Conservation (phyloP, 768 basidiomycete species). For the Coprinopsis marcescibilis region DNA sequence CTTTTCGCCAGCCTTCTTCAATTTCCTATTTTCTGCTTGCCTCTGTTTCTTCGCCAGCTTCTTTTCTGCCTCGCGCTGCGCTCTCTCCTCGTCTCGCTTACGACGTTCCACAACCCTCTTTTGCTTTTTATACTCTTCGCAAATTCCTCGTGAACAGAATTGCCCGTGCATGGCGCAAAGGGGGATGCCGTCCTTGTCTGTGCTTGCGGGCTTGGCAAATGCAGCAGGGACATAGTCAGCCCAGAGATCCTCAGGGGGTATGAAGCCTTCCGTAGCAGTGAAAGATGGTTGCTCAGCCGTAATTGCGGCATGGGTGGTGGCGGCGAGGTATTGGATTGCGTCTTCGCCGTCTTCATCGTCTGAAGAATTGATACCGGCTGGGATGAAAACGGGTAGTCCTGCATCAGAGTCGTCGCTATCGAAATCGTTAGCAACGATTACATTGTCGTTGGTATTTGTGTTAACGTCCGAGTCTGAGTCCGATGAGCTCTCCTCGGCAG, state of each 20-base stretch:
- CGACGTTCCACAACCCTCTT: background rate
- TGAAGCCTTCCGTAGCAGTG: background rate
- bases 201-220: background rate
- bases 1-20: background rate
- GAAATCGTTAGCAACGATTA: background rate
- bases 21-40: background rate
- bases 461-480: too few relatives aligned
- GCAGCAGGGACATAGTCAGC: background rate
- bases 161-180: background rate
- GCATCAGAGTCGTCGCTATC: background rate
- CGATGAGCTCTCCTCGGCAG: too few relatives aligned
- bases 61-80: background rate
- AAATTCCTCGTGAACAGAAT: constrained; percentile 5
- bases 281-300: too few relatives aligned
- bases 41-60: background rate
- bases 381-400: background rate
- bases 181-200: background rate
- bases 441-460: background rate
- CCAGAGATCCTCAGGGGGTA: constrained; percentile 2
- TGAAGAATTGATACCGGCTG: background rate
- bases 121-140: background rate
- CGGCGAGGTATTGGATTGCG: too few relatives aligned
- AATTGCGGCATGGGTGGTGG: too few relatives aligned
- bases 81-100: background rate
- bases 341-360: too few relatives aligned